Base-by-base conservation (phyloP, 2,329 filamentous ascomycete species). In the Colletotrichum costaricense region DNA sequence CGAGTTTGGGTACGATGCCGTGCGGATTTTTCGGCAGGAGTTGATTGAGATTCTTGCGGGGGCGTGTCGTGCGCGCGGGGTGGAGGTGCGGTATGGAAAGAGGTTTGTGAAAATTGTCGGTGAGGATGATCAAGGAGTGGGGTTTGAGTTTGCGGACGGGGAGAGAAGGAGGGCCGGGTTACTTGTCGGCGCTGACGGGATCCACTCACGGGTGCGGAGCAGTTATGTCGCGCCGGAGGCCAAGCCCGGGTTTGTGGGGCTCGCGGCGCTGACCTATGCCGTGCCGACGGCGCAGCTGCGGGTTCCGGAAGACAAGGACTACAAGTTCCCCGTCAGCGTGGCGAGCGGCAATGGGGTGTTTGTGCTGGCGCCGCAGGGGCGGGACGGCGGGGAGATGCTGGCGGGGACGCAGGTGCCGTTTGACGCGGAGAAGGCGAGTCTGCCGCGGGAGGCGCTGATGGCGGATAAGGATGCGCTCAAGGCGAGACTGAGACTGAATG, bases 141-240 rank as follows among this genome's bases (percentile, higher is more conserved):
- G 79, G 1, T 88, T 87, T 75, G 82, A 82, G 14, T 88, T 91
- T 68, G 79, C 79, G 0, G 86, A 89, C 66, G 88, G 87, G 1
- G 81, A 81, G 0, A 80, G 77, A 0, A 80, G 76, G 1, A 78
- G 76, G 0, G 86, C 87, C 0, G 75, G 80, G 2, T 77, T 89
- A 14, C 83, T 92, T 0, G 81, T 91, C 19, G 90, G 89, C 0
- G 88, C 88, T 0, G 90, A 92, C 71, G 90, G 90, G 1, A 91
- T 92, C 63, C 88, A 91, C 77, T 91, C 89, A 0, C 82, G 80
- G 0, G 87, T 91, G 0, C 84, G 89, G 28, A 63, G 38, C 3
- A 82, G 80, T 4, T 85, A 89, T 55, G 80, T 92, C 0, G 83
- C 87, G 58, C 87, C 88, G 0, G 82, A 85, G 0, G 75, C 88